Evolutionary conservation across 306 rosid species (phyloP), one percentile per base, ranked within the genome.

Genomic region (Fragaria iinumae): DNA sequence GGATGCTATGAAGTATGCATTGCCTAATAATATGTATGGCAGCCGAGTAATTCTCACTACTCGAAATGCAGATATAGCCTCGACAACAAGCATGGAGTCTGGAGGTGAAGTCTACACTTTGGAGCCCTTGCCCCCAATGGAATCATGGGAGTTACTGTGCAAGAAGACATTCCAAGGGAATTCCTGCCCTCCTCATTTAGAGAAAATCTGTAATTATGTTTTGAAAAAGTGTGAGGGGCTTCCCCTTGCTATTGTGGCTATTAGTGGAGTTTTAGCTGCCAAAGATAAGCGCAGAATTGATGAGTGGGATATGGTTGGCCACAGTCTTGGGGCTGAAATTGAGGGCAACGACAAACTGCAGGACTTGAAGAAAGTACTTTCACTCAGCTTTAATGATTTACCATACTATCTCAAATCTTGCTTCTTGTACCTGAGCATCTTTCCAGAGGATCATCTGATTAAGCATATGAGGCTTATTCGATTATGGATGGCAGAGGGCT

Each of bases 241-340:
- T 12, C 93, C 92, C 3, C 90, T 89, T 67, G 93, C 93, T 55
- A 89, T 89, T 55, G 93, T 89, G n/a, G 93, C 93, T 7, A 56
- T 89, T 45, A 76, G 89, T 81, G 89, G 89, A 47, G 78, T 86
- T 77, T 74, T 89, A 80, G 84, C 90, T 23, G 84, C 84, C 4
- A 86, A 89, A 74, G 89, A 86, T 76, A 75, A 68, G 71, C 73
- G 49, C n/a, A 78, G 81, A 75, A 77, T 85, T 53, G 89, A 84
- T 25, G 88, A 87, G 55, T 84, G 90, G 90, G 77, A 69, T 44
- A 77, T 64, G 83, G 67, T 87, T 52, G 25, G 20, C 20, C 39
- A 11, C 18, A 86, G 89, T 77, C 77, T 84, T 72, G 90, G 85
- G 2, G 68, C 81, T 45, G 88, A 82, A 70, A 86, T 88, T 66